These are phyloP conservation scores for Ophiosphaerella narmari DNA, from an alignment of 2,329 filamentous ascomycete species.

Conservation along the genomic window DNA sequence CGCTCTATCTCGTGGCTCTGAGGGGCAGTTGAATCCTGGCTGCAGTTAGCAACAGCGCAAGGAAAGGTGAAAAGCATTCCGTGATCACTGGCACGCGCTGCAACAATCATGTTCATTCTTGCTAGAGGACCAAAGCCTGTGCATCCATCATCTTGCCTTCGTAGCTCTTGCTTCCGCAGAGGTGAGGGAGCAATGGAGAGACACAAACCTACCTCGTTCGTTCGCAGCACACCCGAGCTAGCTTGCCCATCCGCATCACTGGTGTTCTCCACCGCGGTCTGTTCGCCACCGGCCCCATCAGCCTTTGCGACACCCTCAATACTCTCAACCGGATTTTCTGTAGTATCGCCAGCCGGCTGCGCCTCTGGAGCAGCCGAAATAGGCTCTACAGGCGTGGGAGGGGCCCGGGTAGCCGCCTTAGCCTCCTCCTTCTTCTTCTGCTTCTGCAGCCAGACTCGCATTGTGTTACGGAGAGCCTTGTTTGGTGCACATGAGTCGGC, in stretches of 20 bases:
- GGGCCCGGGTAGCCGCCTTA: constrained; percentile 36
- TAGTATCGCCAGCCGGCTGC: constrained; percentile 20
- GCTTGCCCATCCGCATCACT: constrained; percentile 17
- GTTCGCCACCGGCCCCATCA: constrained; percentile 13
- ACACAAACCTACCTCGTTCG: constrained; percentile 31
- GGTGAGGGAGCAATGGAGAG: constrained; percentile 1
- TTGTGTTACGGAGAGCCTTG: constrained; percentile 88
- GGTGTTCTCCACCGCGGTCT: constrained; percentile 12
- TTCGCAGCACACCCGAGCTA: constrained; percentile 22
- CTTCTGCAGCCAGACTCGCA: constrained; percentile 89
- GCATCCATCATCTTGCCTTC: constrained; percentile 5
- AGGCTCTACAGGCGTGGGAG: constrained; percentile 30
- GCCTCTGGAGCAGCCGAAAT: constrained; percentile 26
- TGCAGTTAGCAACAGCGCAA: constrained; percentile 18
- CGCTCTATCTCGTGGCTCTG: constrained; percentile 16
- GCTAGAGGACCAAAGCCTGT: constrained; percentile 8
- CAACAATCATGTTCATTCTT: constrained; percentile 25
- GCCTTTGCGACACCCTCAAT: constrained; percentile 28
- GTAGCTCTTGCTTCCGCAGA: constrained; percentile 3
- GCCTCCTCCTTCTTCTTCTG: constrained; percentile 67
- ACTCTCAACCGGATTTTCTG: constrained; percentile 36
- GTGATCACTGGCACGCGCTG: constrained; percentile 26
- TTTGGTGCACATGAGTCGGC: constrained; percentile 85
- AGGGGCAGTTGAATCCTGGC: constrained; percentile 19
- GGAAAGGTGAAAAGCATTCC: constrained; percentile 8